A percentile compares a stretch with the other conserved stretches of the same genome.
These are phyloP conservation scores for Botryotinia globosa DNA, from an alignment of 2,329 filamentous ascomycete species.

Conservation along the genomic window DNA sequence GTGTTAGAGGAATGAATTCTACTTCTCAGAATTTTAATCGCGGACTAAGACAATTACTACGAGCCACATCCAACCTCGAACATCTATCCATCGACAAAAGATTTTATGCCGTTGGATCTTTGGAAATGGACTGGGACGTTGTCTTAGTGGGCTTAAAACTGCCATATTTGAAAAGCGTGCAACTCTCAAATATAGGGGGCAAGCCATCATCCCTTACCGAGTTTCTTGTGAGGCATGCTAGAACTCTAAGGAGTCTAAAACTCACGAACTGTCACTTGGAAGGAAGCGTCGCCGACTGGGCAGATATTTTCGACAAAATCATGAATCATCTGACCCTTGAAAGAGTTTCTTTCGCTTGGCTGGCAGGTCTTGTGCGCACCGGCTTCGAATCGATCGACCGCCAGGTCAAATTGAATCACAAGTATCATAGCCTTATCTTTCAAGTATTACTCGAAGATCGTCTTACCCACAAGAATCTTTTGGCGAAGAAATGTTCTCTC, in stretches of 20 bases:
- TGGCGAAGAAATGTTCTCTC: not conserved
- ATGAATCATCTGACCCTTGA: not conserved
- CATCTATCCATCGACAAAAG: too few relatives aligned
- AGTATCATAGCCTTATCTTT: not conserved
- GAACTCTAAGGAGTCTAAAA: not conserved
- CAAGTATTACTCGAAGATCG: not conserved
- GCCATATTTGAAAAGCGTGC: not conserved
- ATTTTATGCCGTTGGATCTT: too few relatives aligned
- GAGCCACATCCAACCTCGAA: not conserved
- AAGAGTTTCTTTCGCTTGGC: too few relatives aligned
- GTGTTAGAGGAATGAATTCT: too few relatives aligned
- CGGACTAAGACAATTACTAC: not conserved
- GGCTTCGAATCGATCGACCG: too few relatives aligned
- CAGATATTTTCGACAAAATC: not conserved
- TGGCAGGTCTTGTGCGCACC: too few relatives aligned
- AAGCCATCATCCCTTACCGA: not conserved
- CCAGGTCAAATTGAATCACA: too few relatives aligned
- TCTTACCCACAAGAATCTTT: not conserved
- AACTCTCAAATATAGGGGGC: too few relatives aligned
- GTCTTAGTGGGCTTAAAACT: not conserved
- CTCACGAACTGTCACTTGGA: rapidly evolving
- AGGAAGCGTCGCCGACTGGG: rapidly evolving
- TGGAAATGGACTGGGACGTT: not conserved
- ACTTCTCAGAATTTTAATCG: too few relatives aligned
- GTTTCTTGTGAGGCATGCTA: not conserved